Conservation (phyloP, 345 rosid species). For the Nasturtium officinale region DNA sequence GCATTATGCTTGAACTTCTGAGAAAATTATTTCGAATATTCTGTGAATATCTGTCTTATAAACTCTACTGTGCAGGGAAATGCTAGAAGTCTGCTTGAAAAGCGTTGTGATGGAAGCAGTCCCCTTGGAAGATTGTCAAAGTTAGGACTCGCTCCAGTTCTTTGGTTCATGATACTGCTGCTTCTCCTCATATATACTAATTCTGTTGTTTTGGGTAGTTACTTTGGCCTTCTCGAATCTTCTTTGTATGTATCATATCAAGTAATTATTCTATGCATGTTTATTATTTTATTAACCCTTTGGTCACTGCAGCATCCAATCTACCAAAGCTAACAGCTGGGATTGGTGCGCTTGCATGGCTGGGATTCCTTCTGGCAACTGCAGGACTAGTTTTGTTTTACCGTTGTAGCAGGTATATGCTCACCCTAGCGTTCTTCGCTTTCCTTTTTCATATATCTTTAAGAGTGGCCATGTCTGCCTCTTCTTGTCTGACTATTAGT, state of each 20-base stretch:
- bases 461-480: neutral
- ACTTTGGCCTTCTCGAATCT: conserved; percentile 30
- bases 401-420: conserved; percentile 86
- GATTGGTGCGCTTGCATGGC: conserved; percentile 84
- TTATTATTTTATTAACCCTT: conserved; percentile 26
- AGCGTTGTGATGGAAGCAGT: conserved; percentile 71
- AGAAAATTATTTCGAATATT: conserved; percentile 1
- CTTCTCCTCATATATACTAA: conserved; percentile 67
- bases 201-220: conserved; percentile 74
- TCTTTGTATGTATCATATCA: conserved; percentile 29
- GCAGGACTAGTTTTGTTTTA: conserved; percentile 79
- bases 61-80: conserved; percentile 64
- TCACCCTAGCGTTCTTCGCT: conserved; percentile 9
- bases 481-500: neutral
- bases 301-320: conserved; percentile 62
- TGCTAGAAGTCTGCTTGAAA: conserved; percentile 88
- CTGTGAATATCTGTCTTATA: conserved; percentile 20
- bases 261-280: conserved; percentile 16
- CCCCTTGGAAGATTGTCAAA: conserved; percentile 76
- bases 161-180: conserved; percentile 69
- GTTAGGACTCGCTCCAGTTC: conserved; percentile 84
- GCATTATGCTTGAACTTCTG: conserved; percentile 1
- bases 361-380: conserved; percentile 72
- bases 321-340: conserved; percentile 78
- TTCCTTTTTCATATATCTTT: conserved; percentile 14